phyloP scores from a whole-genome alignment of 768 basidiomycete species.

The Boletus rubescentipes region DNA sequence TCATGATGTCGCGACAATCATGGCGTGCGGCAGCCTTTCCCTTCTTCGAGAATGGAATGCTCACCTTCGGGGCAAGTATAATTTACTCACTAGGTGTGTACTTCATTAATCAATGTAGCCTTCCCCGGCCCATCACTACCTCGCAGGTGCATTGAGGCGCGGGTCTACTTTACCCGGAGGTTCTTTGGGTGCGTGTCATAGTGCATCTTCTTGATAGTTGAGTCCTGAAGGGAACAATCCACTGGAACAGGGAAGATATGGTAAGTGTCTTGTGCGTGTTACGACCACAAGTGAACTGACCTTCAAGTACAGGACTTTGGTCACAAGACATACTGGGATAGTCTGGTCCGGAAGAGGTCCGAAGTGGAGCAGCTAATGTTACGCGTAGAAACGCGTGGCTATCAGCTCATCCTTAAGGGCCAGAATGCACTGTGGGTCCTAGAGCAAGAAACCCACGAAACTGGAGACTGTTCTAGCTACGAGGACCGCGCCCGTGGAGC shows the following conservation, averaged over 20 bases:
- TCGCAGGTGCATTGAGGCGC: constrained; percentile 38
- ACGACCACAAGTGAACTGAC: background rate
- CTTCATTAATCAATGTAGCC: background rate
- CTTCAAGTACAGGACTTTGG: constrained; percentile 36
- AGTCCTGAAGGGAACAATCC: background rate
- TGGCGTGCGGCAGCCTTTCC: constrained; percentile 30
- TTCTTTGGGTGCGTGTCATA: constrained; percentile 38
- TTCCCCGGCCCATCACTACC: background rate
- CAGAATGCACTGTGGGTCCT: constrained; percentile 41
- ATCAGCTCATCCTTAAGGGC: constrained; percentile 33
- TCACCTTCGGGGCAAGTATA: constrained; percentile 33
- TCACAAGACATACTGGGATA: constrained; percentile 38
- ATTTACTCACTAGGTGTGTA: constrained; percentile 33
- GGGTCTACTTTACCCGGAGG: constrained; percentile 38
- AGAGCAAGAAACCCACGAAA: constrained; percentile 19
- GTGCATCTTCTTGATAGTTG: background rate
- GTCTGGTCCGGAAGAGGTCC: constrained; percentile 31
- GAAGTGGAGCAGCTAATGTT: constrained; percentile 32
- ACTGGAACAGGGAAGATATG: constrained; percentile 23
- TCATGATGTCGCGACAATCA: constrained; percentile 24
- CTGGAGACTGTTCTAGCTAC: constrained; percentile 22
- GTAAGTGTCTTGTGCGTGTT: background rate
- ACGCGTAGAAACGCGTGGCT: constrained; percentile 35
- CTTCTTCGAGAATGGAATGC: constrained; percentile 34
- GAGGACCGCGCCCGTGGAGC: constrained; percentile 9